Conservation (phyloP, 2,329 filamentous ascomycete species). For the Aspergillus glaucus region DNA sequence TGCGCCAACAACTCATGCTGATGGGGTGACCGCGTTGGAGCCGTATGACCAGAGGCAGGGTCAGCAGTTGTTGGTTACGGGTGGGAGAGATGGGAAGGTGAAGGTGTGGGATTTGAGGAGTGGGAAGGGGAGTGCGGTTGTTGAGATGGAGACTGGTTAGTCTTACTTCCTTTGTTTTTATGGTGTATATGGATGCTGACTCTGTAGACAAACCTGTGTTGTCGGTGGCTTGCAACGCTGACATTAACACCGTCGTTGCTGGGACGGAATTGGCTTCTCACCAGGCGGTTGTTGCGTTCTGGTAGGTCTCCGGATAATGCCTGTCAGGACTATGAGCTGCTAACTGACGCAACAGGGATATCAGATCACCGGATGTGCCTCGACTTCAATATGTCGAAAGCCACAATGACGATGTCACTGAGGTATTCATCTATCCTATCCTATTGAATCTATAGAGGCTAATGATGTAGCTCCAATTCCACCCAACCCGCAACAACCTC, state of each 20-base stretch:
- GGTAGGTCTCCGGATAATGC: conserved; percentile 21
- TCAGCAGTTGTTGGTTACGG: conserved; percentile 27
- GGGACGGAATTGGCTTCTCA: conserved; percentile 49
- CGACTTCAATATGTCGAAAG: conserved; percentile 40
- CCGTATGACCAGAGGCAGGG: conserved; percentile 16
- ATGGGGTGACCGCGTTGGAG: conserved; percentile 34
- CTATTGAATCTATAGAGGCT: not conserved
- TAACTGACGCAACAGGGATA: conserved; percentile 36
- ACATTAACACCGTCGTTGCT: conserved; percentile 45
- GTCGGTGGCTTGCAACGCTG: conserved; percentile 45
- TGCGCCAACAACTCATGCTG: conserved; percentile 24
- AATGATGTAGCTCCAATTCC: conserved; percentile 41
- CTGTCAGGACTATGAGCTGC: conserved; percentile 8
- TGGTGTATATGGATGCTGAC: conserved; percentile 7
- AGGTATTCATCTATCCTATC: conserved; percentile 33
- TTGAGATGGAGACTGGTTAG: conserved; percentile 25
- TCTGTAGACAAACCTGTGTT: conserved; percentile 46
- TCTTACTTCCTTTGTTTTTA: not conserved
- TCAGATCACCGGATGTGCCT: conserved; percentile 31
- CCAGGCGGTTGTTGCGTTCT: conserved; percentile 38
- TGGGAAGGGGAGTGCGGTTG: conserved; percentile 21
- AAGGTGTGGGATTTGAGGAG: conserved; percentile 37
- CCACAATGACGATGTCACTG: conserved; percentile 55
- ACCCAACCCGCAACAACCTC: conserved; percentile 46
- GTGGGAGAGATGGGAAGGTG: conserved; percentile 36